These are phyloP conservation scores for Leccinum fallax DNA, from an alignment of 1,284 basidiomycete species.

Conservation along the genomic window DNA sequence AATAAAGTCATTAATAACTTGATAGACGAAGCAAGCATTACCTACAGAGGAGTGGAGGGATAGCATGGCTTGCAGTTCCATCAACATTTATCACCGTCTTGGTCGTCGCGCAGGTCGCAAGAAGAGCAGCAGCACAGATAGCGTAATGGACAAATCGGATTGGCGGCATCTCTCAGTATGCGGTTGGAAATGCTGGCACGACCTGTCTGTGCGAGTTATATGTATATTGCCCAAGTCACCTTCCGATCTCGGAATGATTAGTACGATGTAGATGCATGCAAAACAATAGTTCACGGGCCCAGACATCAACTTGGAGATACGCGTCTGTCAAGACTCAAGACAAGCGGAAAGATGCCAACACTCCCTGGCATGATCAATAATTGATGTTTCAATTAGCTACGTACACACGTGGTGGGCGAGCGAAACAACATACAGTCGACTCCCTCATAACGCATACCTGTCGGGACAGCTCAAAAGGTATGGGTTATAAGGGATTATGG, in stretches of 20 bases:
- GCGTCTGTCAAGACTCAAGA: no score
- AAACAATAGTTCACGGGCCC: neutral
- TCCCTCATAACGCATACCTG: no score
- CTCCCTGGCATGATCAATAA: no score
- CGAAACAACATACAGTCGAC: no score
- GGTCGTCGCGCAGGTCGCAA: slow-evolving; percentile 11
- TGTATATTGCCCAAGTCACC: neutral
- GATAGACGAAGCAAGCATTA: slow-evolving; percentile 8
- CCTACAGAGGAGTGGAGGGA: slow-evolving; percentile 56
- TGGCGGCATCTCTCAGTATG: neutral
- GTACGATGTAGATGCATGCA: neutral
- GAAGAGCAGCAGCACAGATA: neutral
- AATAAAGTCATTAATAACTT: slow-evolving; percentile 2
- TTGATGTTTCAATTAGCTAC: no score
- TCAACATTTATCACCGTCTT: slow-evolving; percentile 45
- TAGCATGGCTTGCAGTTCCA: slow-evolving; percentile 49
- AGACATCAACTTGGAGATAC: neutral
- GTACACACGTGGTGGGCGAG: no score
- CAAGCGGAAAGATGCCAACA: no score
- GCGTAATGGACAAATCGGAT: neutral
- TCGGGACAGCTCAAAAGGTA: no score
- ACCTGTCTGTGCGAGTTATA: neutral
- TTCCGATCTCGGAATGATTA: neutral
- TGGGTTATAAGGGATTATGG: no score
- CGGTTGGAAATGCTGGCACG: neutral